Evolutionary conservation across 805 yeast genomes (phyloP).

Genomic region (Cyberlindnera japonica): DNA sequence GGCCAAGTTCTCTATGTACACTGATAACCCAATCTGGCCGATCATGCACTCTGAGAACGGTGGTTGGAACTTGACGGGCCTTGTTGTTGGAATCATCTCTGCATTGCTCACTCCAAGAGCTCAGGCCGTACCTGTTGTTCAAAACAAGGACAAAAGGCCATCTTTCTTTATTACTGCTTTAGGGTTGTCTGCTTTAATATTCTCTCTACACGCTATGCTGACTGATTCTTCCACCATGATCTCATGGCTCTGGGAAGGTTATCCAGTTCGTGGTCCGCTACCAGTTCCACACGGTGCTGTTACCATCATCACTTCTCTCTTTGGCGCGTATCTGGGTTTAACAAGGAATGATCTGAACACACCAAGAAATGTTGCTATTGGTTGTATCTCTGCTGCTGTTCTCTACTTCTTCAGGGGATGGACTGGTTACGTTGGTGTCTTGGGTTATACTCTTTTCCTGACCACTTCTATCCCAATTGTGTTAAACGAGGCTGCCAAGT

Average conservation of each 20-base stretch:
- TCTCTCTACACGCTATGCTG: constrained; percentile 66
- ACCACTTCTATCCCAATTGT: constrained; percentile 63
- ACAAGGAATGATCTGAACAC: constrained; percentile 18
- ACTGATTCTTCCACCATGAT: constrained; percentile 83
- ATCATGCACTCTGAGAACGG: constrained; percentile 83
- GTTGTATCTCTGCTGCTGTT: constrained; percentile 37
- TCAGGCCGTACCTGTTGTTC: constrained; percentile 1
- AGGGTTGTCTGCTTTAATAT: constrained; percentile 77
- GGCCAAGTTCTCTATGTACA: constrained; percentile 67
- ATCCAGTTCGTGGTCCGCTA: constrained; percentile 76
- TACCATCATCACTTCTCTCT: constrained; percentile 53
- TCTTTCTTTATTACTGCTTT: constrained; percentile 48
- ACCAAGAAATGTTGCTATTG: constrained; percentile 40
- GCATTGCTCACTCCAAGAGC: constrained; percentile 57
- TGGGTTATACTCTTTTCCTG: constrained; percentile 58
- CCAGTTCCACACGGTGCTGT: constrained; percentile 79
- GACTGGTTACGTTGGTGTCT: constrained; percentile 74
- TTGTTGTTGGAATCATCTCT: constrained; percentile 56
- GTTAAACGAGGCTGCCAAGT: constrained; percentile 52
- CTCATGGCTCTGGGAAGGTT: constrained; percentile 98
- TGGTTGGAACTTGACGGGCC: constrained; percentile 74
- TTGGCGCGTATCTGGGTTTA: constrained; percentile 52
- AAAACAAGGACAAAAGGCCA: constrained; percentile 19
- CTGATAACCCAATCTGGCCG: constrained; percentile 97
- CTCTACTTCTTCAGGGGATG: constrained; percentile 58